Evolutionary conservation across 2,329 filamentous ascomycete species (phyloP).

Genomic region (Phialocephala subalpina): DNA sequence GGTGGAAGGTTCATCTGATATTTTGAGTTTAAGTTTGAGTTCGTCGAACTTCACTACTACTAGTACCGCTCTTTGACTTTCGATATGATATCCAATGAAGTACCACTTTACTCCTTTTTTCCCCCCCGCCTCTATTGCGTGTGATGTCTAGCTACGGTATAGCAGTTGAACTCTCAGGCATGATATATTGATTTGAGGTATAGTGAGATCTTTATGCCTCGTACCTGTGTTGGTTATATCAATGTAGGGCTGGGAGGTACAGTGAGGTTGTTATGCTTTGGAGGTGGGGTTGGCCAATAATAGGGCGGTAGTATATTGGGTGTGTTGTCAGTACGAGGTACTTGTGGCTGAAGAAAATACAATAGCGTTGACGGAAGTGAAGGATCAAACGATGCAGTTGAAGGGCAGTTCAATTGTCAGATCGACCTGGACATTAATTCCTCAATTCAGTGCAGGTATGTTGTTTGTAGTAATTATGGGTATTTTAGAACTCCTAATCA

Average conservation of each 20-base stretch:
- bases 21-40: neutral
- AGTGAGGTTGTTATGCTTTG: neutral
- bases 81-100: slow-evolving; percentile 7
- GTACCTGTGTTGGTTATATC: neutral
- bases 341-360: too few species aligned
- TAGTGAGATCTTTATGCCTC: slow-evolving; percentile 5
- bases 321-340: neutral
- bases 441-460: too few species aligned
- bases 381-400: too few species aligned
- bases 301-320: neutral
- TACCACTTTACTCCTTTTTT: neutral
- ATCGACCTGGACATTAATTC: too few species aligned
- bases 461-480: neutral
- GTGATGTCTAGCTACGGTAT: neutral
- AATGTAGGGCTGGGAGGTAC: too few species aligned
- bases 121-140: neutral
- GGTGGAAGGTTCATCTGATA: neutral
- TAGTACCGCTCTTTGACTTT: neutral
- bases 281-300: neutral
- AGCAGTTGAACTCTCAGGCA: neutral
- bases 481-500: neutral
- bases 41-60: neutral
- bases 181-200: neutral
- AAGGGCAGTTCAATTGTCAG: too few species aligned
- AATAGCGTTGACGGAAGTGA: neutral